These are phyloP conservation scores for Cardamine chenopodiifolia DNA, from an alignment of 345 rosid species.

Conservation along the genomic window DNA sequence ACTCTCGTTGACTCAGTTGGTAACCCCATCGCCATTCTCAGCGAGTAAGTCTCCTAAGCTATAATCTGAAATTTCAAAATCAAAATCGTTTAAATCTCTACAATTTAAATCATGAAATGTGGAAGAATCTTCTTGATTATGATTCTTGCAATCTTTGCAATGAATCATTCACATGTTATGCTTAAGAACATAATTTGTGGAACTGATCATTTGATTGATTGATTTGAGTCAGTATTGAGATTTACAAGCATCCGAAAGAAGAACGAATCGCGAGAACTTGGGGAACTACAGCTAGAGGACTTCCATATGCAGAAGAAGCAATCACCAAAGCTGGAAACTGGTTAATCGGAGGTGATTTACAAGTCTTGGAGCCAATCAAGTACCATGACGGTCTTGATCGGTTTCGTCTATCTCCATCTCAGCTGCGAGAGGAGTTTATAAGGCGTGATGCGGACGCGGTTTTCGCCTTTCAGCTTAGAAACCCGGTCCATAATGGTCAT, in stretches of 20 bases:
- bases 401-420: conserved; percentile 81
- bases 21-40: conserved; percentile 70
- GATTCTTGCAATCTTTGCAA: no score
- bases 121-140: no score
- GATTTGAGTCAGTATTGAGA: conserved; percentile 65
- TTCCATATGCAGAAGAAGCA: conserved; percentile 83
- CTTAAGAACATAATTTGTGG: background rate
- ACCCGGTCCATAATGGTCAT: conserved; percentile 96
- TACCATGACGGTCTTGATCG: conserved; percentile 85
- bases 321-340: conserved; percentile 81
- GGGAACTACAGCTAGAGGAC: conserved; percentile 90
- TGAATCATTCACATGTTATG: background rate
- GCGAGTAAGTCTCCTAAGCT: conserved; percentile 55
- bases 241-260: conserved; percentile 94
- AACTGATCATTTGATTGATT: background rate
- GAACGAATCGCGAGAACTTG: conserved; percentile 92
- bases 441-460: conserved; percentile 94
- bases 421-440: conserved; percentile 74
- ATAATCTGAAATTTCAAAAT: background rate
- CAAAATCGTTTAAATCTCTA: background rate
- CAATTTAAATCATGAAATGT: background rate
- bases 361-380: conserved; percentile 86
- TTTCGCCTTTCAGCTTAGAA: conserved; percentile 94
- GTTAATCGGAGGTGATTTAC: conserved; percentile 92
- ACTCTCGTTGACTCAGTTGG: conserved; percentile 72